phyloP scores from a whole-genome alignment of 78 protist species.

The Bodo saltans region DNA sequence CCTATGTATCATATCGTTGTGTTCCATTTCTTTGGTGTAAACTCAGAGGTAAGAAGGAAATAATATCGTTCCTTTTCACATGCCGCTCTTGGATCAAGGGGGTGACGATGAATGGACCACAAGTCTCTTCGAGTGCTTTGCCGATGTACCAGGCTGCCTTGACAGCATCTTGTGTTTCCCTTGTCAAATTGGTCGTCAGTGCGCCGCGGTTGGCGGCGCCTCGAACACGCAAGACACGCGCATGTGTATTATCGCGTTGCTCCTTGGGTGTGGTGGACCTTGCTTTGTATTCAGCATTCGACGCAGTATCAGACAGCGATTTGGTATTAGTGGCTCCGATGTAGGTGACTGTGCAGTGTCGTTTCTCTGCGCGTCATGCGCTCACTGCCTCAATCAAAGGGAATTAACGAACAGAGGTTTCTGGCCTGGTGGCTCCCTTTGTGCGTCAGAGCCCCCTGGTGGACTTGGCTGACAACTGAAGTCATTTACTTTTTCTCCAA shows the following conservation, averaged over 20 bases:
- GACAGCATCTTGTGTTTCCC: background rate
- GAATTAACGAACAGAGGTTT: background rate
- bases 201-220: background rate
- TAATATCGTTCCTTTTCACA: no score
- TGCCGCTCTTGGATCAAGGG: background rate
- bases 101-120: background rate
- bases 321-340: background rate
- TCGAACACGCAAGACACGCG: no score
- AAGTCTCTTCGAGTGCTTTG: background rate
- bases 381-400: background rate
- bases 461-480: background rate
- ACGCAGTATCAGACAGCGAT: background rate
- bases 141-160: background rate
- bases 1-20: no score
- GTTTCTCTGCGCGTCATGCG: background rate
- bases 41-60: no score
- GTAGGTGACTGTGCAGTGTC: background rate
- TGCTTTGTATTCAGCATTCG: background rate
- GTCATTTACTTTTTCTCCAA: no score
- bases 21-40: no score
- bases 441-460: background rate
- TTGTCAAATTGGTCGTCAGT: background rate
- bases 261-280: background rate
- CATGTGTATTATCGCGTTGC: background rate
- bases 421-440: background rate